Conservation (phyloP, 768 basidiomycete species). For the Leccinum broughii region DNA sequence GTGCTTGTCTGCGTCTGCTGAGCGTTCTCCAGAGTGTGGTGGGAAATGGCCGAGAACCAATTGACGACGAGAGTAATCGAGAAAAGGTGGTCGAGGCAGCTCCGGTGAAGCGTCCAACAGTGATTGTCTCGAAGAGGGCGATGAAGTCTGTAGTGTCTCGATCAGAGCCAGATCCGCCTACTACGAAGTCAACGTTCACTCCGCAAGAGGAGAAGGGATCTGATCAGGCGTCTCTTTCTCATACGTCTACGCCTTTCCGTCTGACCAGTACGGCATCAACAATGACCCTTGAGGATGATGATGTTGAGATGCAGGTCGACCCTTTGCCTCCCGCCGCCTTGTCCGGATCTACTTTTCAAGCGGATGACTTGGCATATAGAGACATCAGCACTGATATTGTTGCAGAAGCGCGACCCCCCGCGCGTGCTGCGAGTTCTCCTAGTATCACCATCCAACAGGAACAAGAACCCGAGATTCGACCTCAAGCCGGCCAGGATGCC, state of each 20-base stretch:
- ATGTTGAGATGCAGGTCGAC: slow-evolving; percentile 18
- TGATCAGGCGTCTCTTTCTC: not conserved
- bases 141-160: not conserved
- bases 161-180: not conserved
- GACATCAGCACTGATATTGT: not conserved
- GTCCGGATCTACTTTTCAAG: not conserved
- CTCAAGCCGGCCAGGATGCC: slow-evolving; percentile 1
- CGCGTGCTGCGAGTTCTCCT: not conserved
- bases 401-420: not conserved
- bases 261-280: not conserved
- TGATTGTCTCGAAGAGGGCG: not conserved
- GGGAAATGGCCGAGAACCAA: slow-evolving; percentile 2
- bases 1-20: not conserved
- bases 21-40: slow-evolving; percentile 8
- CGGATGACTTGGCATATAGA: not conserved
- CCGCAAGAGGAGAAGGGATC: not conserved
- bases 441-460: not conserved
- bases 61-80: not conserved
- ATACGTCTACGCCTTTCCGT: not conserved
- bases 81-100: not conserved
- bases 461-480: not conserved
- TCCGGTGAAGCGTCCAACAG: not conserved
- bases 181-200: not conserved
- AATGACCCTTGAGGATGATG: slow-evolving; percentile 11
- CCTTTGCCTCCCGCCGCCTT: not conserved